Evolutionary conservation across 805 yeast genomes (phyloP), one percentile per base, ranked within the genome.

Genomic region (Sugiyamaella americana): DNA sequence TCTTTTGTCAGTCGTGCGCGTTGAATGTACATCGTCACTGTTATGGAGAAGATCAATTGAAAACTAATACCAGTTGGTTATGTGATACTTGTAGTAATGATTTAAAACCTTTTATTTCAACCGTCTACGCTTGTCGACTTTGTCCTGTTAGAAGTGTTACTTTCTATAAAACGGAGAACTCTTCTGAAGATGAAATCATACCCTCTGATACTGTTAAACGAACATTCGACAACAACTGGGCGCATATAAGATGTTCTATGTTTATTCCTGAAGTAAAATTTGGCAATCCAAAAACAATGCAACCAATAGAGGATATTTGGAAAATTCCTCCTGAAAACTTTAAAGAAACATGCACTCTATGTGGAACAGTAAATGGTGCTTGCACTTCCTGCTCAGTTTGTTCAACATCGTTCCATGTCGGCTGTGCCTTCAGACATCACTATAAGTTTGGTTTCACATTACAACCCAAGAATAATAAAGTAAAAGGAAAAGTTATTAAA

Each of bases 31-130:
- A 88, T 60, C 68, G 75, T 2, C 62, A 73, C 0, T 88, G 96
- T 57, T 82, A 80, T 58, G 95, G 94, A 0, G 60, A 73, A 5
- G 43, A 46, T 2, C 51, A 53, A 1, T 37, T 46, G 51, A 24
- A 48, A 19, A 10, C 46, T 53, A 20, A 58, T 48, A 46, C 40
- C 26, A 74, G 73, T 47, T 87, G 96, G 96, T 66, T 72, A 21
- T 88, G 96, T 65, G 95, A 87, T 55, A 71, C 80, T 1, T 88
- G 96, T 59, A 70, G 79, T 3, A 86, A 87, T 58, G 83, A 80
- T 41, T 60, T 78, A 43, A 75, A 77, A 50, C 91, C 93, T 0
- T 52, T 73, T 2, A 68, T 71, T 32, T 71, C 80, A 2, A 74
- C 81, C 0, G 66, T 73, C 18, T 82, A 84, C 58, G 63, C 73